phyloP scores from a whole-genome alignment of 2,329 filamentous ascomycete species.

The Pyricularia grisea region DNA sequence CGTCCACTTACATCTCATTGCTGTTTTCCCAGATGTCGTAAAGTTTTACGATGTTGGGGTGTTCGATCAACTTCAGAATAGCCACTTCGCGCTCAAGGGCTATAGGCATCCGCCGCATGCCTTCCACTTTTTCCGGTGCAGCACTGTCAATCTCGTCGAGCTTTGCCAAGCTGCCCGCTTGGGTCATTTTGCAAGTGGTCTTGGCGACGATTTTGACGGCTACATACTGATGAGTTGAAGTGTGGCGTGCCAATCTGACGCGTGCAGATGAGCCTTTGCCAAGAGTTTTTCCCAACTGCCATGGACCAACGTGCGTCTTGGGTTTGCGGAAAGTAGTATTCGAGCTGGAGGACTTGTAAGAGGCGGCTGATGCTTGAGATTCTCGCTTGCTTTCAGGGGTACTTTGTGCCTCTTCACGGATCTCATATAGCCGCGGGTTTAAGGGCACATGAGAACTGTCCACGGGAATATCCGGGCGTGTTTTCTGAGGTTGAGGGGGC shows the following conservation, averaged over 20 bases:
- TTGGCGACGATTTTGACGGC: constrained; percentile 96
- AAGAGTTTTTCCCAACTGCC: constrained; percentile 82
- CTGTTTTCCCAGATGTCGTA: constrained; percentile 98
- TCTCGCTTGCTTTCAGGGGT: constrained; percentile 22
- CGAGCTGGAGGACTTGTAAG: constrained; percentile 17
- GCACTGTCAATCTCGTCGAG: constrained; percentile 65
- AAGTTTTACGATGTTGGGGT: constrained; percentile 87
- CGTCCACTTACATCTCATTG: constrained; percentile 70
- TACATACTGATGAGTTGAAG: constrained; percentile 66
- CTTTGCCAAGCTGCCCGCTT: constrained; percentile 76
- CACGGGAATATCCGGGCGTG: not conserved
- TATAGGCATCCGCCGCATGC: constrained; percentile 67
- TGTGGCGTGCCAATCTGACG: constrained; percentile 78
- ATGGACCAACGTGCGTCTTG: constrained; percentile 81
- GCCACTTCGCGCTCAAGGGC: constrained; percentile 92
- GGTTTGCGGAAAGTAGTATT: constrained; percentile 16
- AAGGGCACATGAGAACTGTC: not conserved
- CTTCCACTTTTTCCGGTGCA: constrained; percentile 43
- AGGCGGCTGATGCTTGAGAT: constrained; percentile 27
- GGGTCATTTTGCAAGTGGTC: constrained; percentile 66
- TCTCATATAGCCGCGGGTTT: constrained; percentile 18
- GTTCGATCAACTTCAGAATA: constrained; percentile 92
- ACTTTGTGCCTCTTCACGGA: constrained; percentile 20
- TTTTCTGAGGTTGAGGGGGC: not conserved
- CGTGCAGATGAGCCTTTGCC: constrained; percentile 85